These are phyloP conservation scores for Diplodia corticola DNA, from an alignment of 2,329 filamentous ascomycete genomes.

Conservation along the genomic window DNA sequence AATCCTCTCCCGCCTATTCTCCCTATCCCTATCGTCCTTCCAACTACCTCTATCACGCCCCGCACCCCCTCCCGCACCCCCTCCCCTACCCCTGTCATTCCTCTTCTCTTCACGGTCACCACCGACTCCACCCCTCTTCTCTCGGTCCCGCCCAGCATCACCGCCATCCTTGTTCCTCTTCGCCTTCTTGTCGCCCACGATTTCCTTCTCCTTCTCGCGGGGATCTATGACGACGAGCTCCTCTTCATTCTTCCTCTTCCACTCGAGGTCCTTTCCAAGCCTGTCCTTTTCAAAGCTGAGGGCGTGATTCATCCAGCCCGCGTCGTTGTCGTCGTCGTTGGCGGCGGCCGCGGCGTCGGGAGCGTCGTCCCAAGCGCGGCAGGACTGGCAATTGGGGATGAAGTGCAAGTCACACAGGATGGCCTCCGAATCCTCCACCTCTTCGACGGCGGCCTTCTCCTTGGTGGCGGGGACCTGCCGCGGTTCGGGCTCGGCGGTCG, in stretches of 20 bases:
- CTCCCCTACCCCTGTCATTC: neutral
- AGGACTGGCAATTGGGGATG: slow-evolving; percentile 92
- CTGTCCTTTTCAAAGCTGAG: slow-evolving; percentile 87
- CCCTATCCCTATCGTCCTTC: slow-evolving; percentile 4
- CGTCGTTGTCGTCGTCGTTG: slow-evolving; percentile 56
- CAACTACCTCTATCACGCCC: neutral
- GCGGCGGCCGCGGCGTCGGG: slow-evolving; percentile 31
- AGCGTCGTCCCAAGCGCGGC: slow-evolving; percentile 71
- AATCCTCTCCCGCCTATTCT: slow-evolving; percentile 11
- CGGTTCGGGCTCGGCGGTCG: neutral
- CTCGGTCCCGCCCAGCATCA: neutral
- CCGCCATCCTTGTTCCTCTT: slow-evolving; percentile 40
- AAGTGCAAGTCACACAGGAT: slow-evolving; percentile 91
- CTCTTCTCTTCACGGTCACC: neutral
- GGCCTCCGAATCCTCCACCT: slow-evolving; percentile 58
- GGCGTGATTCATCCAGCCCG: slow-evolving; percentile 82
- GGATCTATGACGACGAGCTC: slow-evolving; percentile 95
- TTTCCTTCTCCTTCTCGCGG: slow-evolving; percentile 72
- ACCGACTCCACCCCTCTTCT: neutral
- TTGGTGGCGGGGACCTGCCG: neutral
- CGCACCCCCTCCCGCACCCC: neutral
- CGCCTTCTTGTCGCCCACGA: slow-evolving; percentile 59
- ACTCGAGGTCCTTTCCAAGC: slow-evolving; percentile 84
- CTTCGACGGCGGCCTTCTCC: slow-evolving; percentile 27
- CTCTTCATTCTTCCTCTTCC: slow-evolving; percentile 79